phyloP scores from a whole-genome alignment of 2,329 filamentous ascomycete species.

The Zopfia rhizophila region DNA sequence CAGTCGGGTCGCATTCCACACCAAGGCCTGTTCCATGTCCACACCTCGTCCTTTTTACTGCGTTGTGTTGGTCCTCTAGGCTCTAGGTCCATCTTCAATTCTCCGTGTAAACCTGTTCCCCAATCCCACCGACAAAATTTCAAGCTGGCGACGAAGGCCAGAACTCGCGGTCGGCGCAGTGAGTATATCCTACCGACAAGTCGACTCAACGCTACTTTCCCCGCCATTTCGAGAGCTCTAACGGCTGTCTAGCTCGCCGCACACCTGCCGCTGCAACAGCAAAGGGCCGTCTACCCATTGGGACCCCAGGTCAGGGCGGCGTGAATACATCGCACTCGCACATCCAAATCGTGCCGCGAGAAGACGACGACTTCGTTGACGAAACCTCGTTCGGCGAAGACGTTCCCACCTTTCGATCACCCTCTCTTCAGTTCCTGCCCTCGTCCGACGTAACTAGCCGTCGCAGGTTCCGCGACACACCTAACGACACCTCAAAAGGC shows the following conservation, averaged over 20 bases:
- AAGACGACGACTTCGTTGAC: conserved; percentile 7
- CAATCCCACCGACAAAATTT: background rate
- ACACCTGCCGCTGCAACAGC: conserved; percentile 20
- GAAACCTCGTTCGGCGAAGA: conserved; percentile 11
- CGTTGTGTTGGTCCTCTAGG: too few relatives aligned
- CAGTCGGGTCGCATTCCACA: too few relatives aligned
- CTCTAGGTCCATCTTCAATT: too few relatives aligned
- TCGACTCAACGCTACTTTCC: background rate
- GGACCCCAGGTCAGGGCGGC: conserved; percentile 17
- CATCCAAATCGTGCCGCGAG: conserved; percentile 34
- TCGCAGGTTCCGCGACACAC: background rate
- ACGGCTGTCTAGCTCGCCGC: conserved; percentile 30
- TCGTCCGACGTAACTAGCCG: conserved; percentile 1
- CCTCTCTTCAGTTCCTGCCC: conserved; percentile 22
- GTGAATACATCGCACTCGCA: conserved; percentile 29
- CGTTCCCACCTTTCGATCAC: conserved; percentile 22
- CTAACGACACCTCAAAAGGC: conserved; percentile 10
- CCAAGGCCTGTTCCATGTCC: too few relatives aligned
- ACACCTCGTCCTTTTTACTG: too few relatives aligned
- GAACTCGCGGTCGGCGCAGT: conserved; percentile 34
- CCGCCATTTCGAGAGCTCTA: background rate
- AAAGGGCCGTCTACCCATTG: conserved; percentile 28
- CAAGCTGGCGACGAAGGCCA: conserved; percentile 34
- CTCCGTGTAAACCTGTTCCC: background rate
- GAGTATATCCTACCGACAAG: conserved; percentile 14